phyloP scores from a whole-genome alignment of 1,284 basidiomycete genomes.

The Psilocybe mexicana region DNA sequence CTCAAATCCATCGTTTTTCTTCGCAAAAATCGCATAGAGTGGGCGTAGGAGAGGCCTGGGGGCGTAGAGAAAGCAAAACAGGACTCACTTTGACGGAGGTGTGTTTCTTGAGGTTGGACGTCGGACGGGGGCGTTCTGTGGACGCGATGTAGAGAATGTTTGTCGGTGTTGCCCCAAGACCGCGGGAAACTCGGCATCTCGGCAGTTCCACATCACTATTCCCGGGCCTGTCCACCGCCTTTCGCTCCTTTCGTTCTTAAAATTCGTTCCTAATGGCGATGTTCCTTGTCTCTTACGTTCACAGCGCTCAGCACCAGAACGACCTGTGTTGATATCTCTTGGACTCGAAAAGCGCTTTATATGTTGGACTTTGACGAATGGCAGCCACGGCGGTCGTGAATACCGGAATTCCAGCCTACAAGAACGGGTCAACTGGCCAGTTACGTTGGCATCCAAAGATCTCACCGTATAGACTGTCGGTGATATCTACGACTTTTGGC shows the following conservation, averaged over 20 bases:
- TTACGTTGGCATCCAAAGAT: not conserved
- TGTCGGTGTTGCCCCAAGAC: slow-evolving; percentile 13
- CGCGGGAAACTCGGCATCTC: slow-evolving; percentile 9
- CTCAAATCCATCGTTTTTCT: slow-evolving; percentile 17
- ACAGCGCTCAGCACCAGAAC: too few species aligned
- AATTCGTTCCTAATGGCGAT: too few species aligned
- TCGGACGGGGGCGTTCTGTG: slow-evolving; percentile 16
- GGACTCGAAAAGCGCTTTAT: too few species aligned
- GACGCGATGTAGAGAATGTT: slow-evolving; percentile 16
- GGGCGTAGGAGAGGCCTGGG: not conserved
- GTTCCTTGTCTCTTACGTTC: too few species aligned
- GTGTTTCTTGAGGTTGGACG: slow-evolving; percentile 35
- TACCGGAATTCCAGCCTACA: too few species aligned
- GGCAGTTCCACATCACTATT: too few species aligned
- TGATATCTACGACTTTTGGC: not conserved
- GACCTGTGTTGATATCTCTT: too few species aligned
- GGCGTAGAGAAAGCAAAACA: slow-evolving; percentile 5
- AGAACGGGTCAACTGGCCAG: too few species aligned
- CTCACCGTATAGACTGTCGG: not conserved
- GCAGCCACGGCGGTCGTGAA: too few species aligned
- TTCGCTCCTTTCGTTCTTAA: too few species aligned
- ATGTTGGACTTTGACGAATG: too few species aligned
- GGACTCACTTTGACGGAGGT: slow-evolving; percentile 35
- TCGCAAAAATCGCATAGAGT: not conserved
- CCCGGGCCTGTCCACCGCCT: too few species aligned